Conservation (phyloP, 2,329 filamentous ascomycete species). For the Fusarium austroafricanum region DNA sequence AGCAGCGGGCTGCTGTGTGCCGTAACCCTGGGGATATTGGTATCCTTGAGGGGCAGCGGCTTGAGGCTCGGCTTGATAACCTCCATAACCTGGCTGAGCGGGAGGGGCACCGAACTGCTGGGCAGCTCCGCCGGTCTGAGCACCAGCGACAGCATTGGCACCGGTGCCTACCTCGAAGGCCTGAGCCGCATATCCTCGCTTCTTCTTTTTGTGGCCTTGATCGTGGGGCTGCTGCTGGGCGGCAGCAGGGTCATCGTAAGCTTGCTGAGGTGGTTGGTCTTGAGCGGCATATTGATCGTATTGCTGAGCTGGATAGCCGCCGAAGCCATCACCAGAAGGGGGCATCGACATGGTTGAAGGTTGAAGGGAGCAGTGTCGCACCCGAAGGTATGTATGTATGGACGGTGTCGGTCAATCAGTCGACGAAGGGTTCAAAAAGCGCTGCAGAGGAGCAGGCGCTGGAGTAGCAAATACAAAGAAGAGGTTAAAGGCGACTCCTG, state of each 20-base stretch:
- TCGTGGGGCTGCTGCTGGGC: conserved; percentile 47
- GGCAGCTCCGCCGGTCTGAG: conserved; percentile 53
- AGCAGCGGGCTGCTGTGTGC: conserved; percentile 55
- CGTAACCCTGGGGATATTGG: conserved; percentile 59
- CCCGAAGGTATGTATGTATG: conserved; percentile 27
- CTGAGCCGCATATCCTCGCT: conserved; percentile 92
- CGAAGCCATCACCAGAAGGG: conserved; percentile 63
- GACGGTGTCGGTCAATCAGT: conserved; percentile 33
- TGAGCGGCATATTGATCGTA: conserved; percentile 61
- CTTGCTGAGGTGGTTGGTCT: conserved; percentile 57
- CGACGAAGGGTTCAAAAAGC: conserved; percentile 8
- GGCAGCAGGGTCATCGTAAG: conserved; percentile 50
- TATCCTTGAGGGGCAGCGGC: conserved; percentile 54
- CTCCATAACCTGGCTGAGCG: conserved; percentile 66
- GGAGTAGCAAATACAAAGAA: conserved; percentile 1
- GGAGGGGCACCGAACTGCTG: conserved; percentile 61
- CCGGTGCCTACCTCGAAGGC: conserved; percentile 93
- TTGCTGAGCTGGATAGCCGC: conserved; percentile 42
- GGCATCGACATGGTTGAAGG: conserved; percentile 66
- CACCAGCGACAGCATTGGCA: conserved; percentile 76
- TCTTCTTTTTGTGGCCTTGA: conserved; percentile 78
- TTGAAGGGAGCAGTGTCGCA: conserved; percentile 45
- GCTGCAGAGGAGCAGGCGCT: conserved; percentile 25
- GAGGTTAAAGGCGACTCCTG: conserved; percentile 27
- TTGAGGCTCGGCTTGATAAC: conserved; percentile 65